phyloP scores from a whole-genome alignment of 1,284 basidiomycete species.

The Ganoderma lingzhi region DNA sequence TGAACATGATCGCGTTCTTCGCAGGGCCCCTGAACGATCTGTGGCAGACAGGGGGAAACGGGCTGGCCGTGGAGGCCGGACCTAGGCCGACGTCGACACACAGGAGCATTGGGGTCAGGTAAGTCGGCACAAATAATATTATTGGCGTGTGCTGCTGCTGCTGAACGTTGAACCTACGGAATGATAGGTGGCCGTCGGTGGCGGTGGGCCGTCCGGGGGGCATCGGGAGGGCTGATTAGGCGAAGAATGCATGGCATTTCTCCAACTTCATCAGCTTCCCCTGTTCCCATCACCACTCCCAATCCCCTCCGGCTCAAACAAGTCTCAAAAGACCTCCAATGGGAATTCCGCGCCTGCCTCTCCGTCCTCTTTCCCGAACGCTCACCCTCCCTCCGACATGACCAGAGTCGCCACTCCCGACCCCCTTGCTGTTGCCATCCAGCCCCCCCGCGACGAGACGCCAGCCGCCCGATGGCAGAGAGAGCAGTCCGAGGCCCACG shows the following conservation, averaged over 20 bases:
- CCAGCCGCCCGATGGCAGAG: conserved; percentile 57
- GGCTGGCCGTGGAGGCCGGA: not conserved
- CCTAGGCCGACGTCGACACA: not conserved
- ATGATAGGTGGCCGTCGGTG: not conserved
- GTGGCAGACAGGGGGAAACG: not conserved
- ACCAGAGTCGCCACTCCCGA: conserved; percentile 46
- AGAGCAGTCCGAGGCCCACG: conserved; percentile 65
- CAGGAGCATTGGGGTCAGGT: not conserved
- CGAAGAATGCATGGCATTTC: conserved; percentile 14
- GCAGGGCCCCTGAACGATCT: not conserved
- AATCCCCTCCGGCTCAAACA: conserved; percentile 16
- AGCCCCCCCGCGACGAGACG: conserved; percentile 68
- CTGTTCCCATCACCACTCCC: conserved; percentile 32
- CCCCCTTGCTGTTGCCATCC: conserved; percentile 62
- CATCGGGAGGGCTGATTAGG: not conserved
- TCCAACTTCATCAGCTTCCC: conserved; percentile 30
- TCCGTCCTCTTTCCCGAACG: conserved; percentile 5
- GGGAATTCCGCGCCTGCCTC: not conserved
- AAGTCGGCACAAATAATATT: no score
- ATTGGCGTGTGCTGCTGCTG: no score
- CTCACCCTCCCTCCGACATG: conserved; percentile 23
- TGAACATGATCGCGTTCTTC: not conserved
- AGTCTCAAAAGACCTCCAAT: conserved; percentile 13
- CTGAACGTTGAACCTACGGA: not conserved
- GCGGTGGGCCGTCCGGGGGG: not conserved